Conservation (phyloP, 257 asterid genomes). For the Solanum virginianum region DNA sequence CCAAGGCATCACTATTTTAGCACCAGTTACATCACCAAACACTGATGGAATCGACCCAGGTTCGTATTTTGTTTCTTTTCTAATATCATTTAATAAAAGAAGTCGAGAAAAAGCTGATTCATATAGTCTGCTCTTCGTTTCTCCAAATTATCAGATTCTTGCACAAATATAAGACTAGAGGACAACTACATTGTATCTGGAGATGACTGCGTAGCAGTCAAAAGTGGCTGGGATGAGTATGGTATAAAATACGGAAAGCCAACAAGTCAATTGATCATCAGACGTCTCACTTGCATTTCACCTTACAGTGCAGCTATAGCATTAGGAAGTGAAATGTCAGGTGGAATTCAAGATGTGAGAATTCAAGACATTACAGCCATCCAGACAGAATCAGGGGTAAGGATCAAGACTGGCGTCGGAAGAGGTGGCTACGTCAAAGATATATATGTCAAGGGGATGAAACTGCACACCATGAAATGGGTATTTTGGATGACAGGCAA, state of each 20-base stretch:
- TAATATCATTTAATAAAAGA: background rate
- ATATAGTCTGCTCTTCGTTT: background rate
- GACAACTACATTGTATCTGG: slow-evolving; percentile 72
- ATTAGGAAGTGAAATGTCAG: slow-evolving; percentile 88
- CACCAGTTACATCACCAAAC: slow-evolving; percentile 85
- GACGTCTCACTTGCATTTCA: slow-evolving; percentile 74
- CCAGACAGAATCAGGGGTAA: slow-evolving; percentile 62
- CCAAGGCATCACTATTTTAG: slow-evolving; percentile 70
- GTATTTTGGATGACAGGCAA: slow-evolving; percentile 92
- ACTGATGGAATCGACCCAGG: slow-evolving; percentile 95
- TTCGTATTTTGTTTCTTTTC: background rate
- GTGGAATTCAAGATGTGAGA: slow-evolving; percentile 73
- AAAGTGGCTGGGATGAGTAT: slow-evolving; percentile 91
- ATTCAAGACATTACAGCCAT: slow-evolving; percentile 64
- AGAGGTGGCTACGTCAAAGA: slow-evolving; percentile 71
- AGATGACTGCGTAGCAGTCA: slow-evolving; percentile 75
- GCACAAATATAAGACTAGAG: slow-evolving; percentile 72
- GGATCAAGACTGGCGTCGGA: slow-evolving; percentile 70
- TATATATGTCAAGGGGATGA: slow-evolving; percentile 63
- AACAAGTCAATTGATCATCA: slow-evolving; percentile 47
- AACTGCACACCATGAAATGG: slow-evolving; percentile 73
- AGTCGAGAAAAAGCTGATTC: background rate
- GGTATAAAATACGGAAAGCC: slow-evolving; percentile 80
- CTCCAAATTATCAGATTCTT: slow-evolving; percentile 44
- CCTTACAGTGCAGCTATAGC: slow-evolving; percentile 90